Evolutionary conservation across 2,329 filamentous ascomycete genomes (phyloP).

Genomic region (Ophiocordyceps polyrhachis-furcata): DNA sequence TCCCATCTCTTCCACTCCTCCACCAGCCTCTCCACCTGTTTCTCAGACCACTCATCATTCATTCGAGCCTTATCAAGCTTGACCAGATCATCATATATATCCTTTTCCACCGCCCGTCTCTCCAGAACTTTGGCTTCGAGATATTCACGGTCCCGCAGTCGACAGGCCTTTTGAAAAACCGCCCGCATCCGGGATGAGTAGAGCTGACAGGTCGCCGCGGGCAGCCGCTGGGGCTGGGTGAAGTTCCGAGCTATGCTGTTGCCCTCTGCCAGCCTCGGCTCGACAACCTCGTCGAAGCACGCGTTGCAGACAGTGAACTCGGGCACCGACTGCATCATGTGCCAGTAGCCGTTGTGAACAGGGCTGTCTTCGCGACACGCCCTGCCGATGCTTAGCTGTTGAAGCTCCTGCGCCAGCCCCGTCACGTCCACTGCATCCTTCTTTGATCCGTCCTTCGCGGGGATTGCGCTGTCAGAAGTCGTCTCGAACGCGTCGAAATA

Average conservation of each 20-base stretch:
- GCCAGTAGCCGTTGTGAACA: slow-evolving; percentile 49
- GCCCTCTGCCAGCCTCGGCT: slow-evolving; percentile 38
- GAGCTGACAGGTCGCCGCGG: slow-evolving; percentile 50
- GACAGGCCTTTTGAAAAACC: slow-evolving; percentile 49
- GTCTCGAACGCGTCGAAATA: slow-evolving; percentile 44
- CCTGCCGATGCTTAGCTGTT: slow-evolving; percentile 34
- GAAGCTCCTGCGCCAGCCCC: slow-evolving; percentile 44
- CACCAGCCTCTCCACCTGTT: slow-evolving; percentile 28
- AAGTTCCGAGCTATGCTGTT: slow-evolving; percentile 43
- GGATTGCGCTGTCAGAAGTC: slow-evolving; percentile 30
- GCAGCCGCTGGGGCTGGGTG: slow-evolving; percentile 35
- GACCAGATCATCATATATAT: slow-evolving; percentile 35
- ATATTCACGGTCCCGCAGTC: slow-evolving; percentile 45
- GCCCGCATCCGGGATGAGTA: slow-evolving; percentile 65
- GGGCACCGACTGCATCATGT: slow-evolving; percentile 55
- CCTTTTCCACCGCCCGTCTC: slow-evolving; percentile 38
- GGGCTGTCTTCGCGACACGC: slow-evolving; percentile 50
- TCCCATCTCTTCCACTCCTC: slow-evolving; percentile 40
- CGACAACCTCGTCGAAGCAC: slow-evolving; percentile 68
- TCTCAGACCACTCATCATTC: slow-evolving; percentile 19
- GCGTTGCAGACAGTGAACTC: slow-evolving; percentile 73
- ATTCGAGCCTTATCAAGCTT: slow-evolving; percentile 19
- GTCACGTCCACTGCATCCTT: slow-evolving; percentile 32
- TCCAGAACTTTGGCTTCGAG: slow-evolving; percentile 39
- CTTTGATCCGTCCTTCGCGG: slow-evolving; percentile 9